A percentile compares a stretch with the other conserved stretches of the same genome.
These are phyloP conservation scores for Penicillium sp. DNA, from an alignment of 2,329 filamentous ascomycete genomes.

Conservation along the genomic window DNA sequence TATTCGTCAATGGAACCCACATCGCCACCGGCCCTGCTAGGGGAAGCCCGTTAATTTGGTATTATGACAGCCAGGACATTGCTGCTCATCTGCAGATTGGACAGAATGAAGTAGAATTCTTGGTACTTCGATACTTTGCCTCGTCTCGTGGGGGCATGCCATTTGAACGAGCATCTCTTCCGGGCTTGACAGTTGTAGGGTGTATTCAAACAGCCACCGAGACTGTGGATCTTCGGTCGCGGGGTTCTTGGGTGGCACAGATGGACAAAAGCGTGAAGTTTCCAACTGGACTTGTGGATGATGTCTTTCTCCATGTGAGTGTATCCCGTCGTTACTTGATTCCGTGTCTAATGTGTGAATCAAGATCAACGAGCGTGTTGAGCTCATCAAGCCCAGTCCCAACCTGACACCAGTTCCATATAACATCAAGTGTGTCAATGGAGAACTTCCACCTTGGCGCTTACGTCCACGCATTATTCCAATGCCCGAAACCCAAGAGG, in stretches of 20 bases:
- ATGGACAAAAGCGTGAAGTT: conserved; percentile 23
- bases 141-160: conserved; percentile 29
- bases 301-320: conserved; percentile 45
- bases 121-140: conserved; percentile 30
- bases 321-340: neutral
- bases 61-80: conserved; percentile 34
- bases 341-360: neutral
- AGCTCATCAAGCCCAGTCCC: neutral
- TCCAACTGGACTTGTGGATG: conserved; percentile 32
- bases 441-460: conserved; percentile 43
- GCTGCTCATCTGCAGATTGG: conserved; percentile 22
- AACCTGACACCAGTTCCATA: conserved; percentile 24
- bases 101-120: conserved; percentile 22
- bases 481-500: conserved; percentile 28
- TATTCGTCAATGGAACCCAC: conserved; percentile 40
- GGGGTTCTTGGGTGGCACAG: conserved; percentile 17
- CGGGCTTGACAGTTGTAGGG: conserved; percentile 31
- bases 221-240: conserved; percentile 14
- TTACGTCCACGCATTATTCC: conserved; percentile 41
- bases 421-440: conserved; percentile 37
- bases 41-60: conserved; percentile 36
- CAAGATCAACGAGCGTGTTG: conserved; percentile 27
- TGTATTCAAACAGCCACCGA: conserved; percentile 10
- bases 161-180: conserved; percentile 28
- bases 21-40: conserved; percentile 40